Evolutionary conservation across 2,329 filamentous ascomycete species (phyloP), one percentile per base, ranked within the genome.

Genomic region (Daldinia sp.): DNA sequence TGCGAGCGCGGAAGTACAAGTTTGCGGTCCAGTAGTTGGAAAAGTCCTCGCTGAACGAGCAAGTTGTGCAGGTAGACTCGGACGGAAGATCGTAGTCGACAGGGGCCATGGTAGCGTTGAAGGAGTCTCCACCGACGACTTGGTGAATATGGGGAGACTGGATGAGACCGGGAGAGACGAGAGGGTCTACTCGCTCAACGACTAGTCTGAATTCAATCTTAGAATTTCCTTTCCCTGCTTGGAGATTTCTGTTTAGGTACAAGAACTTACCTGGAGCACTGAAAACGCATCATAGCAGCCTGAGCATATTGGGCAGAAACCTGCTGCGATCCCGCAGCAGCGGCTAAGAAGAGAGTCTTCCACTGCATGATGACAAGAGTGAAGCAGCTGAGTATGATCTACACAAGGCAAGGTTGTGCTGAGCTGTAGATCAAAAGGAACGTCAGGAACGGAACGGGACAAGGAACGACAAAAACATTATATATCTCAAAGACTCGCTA

Each of bases 11-110:
- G 66, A 72, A 72, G 54, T 72, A 72, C 30, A 71, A 35, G 52
- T 69, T 70, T 1, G 70, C 66, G 1, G 69, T 72, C 70, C 70
- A 72, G 58, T 71, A 72, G 65, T 72, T 72, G 32, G 67, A 70
- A 54, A 69, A 71, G 35, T 72, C 70, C 29, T 70, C 68, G 52
- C 64, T 69, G 49, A 71, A 72, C 6, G 69, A 70, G 56, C 70
- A 72, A 0, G 66, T 68, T 21, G 70, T 72, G 47, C 70, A 72
- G 1, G 66, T 68, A 25, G 70, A 72, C 30, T 68, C 58, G 5
- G 61, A 47, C 1, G 68, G 63, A 3, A 69, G 66, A 21, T 72
- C 70, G 39, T 66, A 65, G 2, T 41, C 49, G n/a, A 45, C 52
- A 1, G 70, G 68, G 0, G 29, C 56, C 64, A 70, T 71, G 7